phyloP scores from a whole-genome alignment of 2,329 filamentous ascomycete genomes.

The Ramichloridium luteum region DNA sequence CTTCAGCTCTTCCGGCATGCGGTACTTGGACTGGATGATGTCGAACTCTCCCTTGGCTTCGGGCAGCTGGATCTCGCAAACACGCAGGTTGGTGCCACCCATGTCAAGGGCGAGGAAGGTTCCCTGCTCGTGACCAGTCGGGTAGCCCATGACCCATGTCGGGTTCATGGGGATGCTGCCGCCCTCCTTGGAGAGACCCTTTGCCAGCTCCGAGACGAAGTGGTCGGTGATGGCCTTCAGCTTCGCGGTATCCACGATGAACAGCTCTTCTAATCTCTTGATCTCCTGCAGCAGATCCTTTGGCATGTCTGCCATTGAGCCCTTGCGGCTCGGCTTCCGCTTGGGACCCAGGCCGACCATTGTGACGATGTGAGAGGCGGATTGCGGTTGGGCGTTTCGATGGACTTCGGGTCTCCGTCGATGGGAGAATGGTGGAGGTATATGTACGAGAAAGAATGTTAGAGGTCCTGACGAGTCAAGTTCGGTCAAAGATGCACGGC shows the following conservation, averaged over 20 bases:
- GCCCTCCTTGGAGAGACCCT: constrained; percentile 78
- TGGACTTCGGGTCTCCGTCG: too few species aligned
- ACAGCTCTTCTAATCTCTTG: constrained; percentile 67
- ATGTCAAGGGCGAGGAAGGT: constrained; percentile 86
- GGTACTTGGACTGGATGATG: constrained; percentile 92
- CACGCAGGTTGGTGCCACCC: constrained; percentile 89
- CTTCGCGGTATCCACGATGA: constrained; percentile 64
- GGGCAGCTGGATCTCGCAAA: constrained; percentile 83
- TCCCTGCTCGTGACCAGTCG: constrained; percentile 74
- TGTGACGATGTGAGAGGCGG: too few species aligned
- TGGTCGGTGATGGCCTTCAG: constrained; percentile 84
- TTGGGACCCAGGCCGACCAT: constrained; percentile 56
- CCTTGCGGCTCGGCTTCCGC: constrained; percentile 58
- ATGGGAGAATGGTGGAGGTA: too few species aligned
- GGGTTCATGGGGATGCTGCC: constrained; percentile 97
- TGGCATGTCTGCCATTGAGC: constrained; percentile 82
- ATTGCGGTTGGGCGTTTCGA: too few species aligned
- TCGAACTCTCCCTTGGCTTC: constrained; percentile 83
- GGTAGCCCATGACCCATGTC: constrained; percentile 87
- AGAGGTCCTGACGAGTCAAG: too few species aligned
- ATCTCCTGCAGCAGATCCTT: constrained; percentile 74
- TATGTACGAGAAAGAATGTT: too few species aligned
- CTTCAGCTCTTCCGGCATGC: constrained; percentile 86
- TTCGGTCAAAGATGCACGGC: too few species aligned
- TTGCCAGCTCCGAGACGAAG: constrained; percentile 77